Base-by-base conservation (phyloP, 768 basidiomycete genomes). In the Termitomyces sp. region DNA sequence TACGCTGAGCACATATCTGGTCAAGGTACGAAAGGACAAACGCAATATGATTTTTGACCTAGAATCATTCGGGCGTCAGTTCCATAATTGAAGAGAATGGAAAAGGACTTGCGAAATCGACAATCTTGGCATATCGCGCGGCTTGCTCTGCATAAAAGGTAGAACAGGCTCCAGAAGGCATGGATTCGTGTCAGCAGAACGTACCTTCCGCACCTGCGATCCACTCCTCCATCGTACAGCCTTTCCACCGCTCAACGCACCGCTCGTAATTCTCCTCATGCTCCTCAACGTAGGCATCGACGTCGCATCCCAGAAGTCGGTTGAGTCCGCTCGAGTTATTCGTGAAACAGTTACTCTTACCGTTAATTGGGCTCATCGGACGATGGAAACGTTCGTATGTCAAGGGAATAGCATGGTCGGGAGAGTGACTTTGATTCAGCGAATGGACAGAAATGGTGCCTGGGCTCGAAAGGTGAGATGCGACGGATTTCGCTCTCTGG, bases 141-240 rank as follows among this genome's bases (percentile, higher is more conserved):
- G 69, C 64, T 51, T 82, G 65, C 58, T 80, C 82, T 82, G 24
- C 6, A 37, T 6, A n/a, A 21, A 52, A 15, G 53, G 42, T 10
- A 43, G 15, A 19, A 1, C 19, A 28, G 24, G n/a, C 2, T 34
- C 21, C 3, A 11, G n/a, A 35, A 53, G 19, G 24, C 32, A 17
- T 21, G 15, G 19, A 46, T 34, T 21, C 21, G 40, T 35, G 48
- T 32, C 50, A 41, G 19, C 17, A 34, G 35, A 19, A 50, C 63
- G 46, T 37, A 82, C 82, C 79, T 46, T 81, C 73, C 1, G 77
- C 78, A 5, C 82, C 84, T 24, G 76, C 70, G 5, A 70, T 63
- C 84, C 84, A 84, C 49, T 84, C 81, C 14, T 78, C 76, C 54
- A 74, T 65, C 0, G 73, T 71, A 54, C 80, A 81, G 7, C 74